A percentile compares a stretch with the other conserved stretches of the same genome.
phyloP scores from a whole-genome alignment of 2,329 filamentous ascomycete species.

The Westerdykella sp. region DNA sequence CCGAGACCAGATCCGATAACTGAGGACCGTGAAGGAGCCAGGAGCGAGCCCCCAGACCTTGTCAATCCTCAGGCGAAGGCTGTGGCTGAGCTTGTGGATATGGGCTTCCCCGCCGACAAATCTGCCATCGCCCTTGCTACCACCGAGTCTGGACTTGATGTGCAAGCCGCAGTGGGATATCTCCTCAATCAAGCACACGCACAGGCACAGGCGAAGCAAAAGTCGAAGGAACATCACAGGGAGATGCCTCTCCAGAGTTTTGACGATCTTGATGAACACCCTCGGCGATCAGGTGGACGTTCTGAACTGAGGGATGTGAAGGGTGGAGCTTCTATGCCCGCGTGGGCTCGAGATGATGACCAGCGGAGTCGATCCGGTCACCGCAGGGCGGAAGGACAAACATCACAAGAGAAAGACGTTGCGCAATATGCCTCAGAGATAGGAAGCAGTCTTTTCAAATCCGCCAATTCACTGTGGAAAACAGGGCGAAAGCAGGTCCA shows the following conservation, averaged over 20 bases:
- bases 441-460: slow-evolving; percentile 81
- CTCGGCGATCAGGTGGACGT: slow-evolving; percentile 19
- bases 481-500: slow-evolving; percentile 87
- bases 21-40: slow-evolving; percentile 4
- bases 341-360: slow-evolving; percentile 59
- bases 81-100: slow-evolving; percentile 84
- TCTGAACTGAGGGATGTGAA: slow-evolving; percentile 27
- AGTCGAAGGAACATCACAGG: slow-evolving; percentile 42
- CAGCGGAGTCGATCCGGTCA: slow-evolving; percentile 45
- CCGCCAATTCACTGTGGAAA: slow-evolving; percentile 93
- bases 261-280: slow-evolving; percentile 21
- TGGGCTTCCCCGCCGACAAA: slow-evolving; percentile 84
- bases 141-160: slow-evolving; percentile 70
- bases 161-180: slow-evolving; percentile 83
- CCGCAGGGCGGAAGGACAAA: slow-evolving; percentile 48
- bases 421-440: slow-evolving; percentile 75
- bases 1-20: slow-evolving; percentile 1
- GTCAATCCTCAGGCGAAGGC: slow-evolving; percentile 63
- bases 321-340: slow-evolving; percentile 41
- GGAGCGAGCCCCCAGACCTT: slow-evolving; percentile 15
- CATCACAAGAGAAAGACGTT: slow-evolving; percentile 63
- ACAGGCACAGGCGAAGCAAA: slow-evolving; percentile 71
- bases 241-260: slow-evolving; percentile 20
- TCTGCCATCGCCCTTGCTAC: slow-evolving; percentile 73
- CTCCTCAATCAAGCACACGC: slow-evolving; percentile 85